Base-by-base conservation (phyloP, 2,329 filamentous ascomycete species). In the Pyricularia sp. region DNA sequence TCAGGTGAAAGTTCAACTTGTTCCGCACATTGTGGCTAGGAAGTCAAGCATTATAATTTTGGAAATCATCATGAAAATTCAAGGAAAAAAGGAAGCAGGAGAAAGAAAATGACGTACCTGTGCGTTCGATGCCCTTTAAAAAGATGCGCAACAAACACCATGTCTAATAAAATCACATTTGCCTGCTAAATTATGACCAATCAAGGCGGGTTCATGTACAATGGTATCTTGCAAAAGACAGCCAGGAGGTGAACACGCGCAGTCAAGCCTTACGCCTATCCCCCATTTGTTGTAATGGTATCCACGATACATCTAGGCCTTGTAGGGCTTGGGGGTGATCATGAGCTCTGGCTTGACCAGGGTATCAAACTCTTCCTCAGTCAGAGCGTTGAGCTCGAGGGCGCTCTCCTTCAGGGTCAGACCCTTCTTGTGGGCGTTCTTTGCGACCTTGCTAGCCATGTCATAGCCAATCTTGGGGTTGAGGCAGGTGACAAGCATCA, bases 391-490 rank as follows among this genome's bases (percentile, higher is more conserved):
- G 73, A 99, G 87, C 85, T 98, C 92, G 85, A 98, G 89, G 25
- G 95, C 94, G 76, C 91, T 94, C 82, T 97, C 83, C 86, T 97
- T 97, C 70, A 99, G 87, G 28, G 93, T 97, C 67, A 94, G 82
- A 42, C 93, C 93, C 88, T 98, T 98, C 88, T 97, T 97, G 85
- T 99, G 95, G 20, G 95, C 95, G 78, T 99, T 96, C 90, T 97
- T 97, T 77, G 94, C 94, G 28, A 97, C 94, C 85, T 97, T 97
- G 81, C 90, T 93, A 68, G 94, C 94, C 92, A 96, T 96, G 79
- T 97, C 94, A 81, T 97, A 97, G 70, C 94, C 94, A 78, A 98
- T 97, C 81, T 97, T 92, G 74, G 94, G 93, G 86, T 97, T 97
- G 72, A 98, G 86, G 85, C 94, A 97, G 73, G 95, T 99, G 50